Conservation (phyloP, 208 protist genomes). For the Leishmania turanica region DNA sequence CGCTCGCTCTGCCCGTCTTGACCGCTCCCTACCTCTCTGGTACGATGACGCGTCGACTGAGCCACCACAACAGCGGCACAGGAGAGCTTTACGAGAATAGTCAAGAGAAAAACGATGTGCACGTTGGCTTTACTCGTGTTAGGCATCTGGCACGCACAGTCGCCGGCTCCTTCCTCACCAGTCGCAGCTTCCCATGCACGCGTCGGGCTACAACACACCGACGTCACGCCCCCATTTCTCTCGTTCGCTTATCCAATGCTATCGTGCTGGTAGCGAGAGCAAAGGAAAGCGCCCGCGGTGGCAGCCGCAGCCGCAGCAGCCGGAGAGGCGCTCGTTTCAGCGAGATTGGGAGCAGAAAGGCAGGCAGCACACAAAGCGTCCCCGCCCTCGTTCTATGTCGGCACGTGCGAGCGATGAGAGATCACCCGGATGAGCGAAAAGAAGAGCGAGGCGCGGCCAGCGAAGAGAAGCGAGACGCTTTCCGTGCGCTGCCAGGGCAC, state of each 20-base stretch:
- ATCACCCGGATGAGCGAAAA: no score
- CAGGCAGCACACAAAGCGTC: no score
- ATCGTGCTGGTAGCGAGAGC: background rate
- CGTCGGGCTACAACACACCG: background rate
- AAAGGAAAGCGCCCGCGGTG: background rate
- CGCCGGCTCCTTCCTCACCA: background rate
- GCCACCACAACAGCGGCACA: background rate
- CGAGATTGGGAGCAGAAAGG: background rate
- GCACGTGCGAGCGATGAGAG: background rate
- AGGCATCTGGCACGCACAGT: background rate
- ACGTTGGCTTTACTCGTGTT: background rate
- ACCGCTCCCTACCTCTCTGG: background rate
- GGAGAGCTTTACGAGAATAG: background rate
- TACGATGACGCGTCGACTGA: background rate
- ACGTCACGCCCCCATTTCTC: background rate
- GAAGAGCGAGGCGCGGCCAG: background rate
- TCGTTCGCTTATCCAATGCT: background rate
- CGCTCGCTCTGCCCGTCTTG: background rate
- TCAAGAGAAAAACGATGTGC: background rate
- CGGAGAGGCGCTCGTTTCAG: background rate
- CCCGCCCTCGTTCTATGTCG: background rate
- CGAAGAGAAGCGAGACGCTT: background rate
- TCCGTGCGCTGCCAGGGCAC: background rate
- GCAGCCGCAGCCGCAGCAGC: background rate
- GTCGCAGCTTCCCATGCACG: background rate